phyloP scores from a whole-genome alignment of 2,329 filamentous ascomycete species.

The Aureobasidium leucospermi region DNA sequence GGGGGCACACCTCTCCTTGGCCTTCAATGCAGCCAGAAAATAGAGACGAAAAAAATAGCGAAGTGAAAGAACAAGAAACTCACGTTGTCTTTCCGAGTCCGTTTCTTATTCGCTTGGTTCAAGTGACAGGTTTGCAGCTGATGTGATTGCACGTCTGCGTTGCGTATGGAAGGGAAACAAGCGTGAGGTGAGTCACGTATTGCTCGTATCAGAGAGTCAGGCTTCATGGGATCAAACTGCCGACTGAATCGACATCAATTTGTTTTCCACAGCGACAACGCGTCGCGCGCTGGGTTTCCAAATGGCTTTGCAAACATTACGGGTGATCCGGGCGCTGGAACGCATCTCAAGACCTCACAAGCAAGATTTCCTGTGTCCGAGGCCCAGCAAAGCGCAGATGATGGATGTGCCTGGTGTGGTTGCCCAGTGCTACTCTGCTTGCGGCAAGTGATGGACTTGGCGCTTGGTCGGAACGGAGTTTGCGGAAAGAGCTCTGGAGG shows the following conservation, averaged over 20 bases:
- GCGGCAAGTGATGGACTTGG: not conserved
- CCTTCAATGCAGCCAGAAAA: too few species aligned
- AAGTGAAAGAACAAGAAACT: too few species aligned
- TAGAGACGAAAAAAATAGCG: too few species aligned
- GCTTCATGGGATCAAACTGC: not conserved
- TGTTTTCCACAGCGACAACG: not conserved
- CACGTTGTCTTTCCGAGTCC: too few species aligned
- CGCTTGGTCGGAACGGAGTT: not conserved
- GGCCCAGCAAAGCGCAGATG: not conserved
- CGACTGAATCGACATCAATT: not conserved
- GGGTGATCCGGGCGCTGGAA: too few species aligned
- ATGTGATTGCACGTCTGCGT: not conserved
- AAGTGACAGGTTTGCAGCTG: too few species aligned
- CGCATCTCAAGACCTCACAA: too few species aligned
- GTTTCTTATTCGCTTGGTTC: not conserved
- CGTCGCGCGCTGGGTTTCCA: not conserved
- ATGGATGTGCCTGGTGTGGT: not conserved
- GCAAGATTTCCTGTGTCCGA: not conserved
- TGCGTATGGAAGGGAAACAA: not conserved
- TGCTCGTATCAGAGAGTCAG: not conserved
- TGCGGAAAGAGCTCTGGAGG: not conserved
- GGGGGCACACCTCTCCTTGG: too few species aligned
- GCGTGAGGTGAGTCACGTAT: not conserved
- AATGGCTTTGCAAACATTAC: not conserved
- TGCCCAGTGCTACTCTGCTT: conserved; percentile 8